Percentiles rank a stretch among this genome's conserved stretches.
These are phyloP conservation scores for Kluyveromyces sp. DNA, from an alignment of 1,139 yeast genomes.

Conservation along the genomic window DNA sequence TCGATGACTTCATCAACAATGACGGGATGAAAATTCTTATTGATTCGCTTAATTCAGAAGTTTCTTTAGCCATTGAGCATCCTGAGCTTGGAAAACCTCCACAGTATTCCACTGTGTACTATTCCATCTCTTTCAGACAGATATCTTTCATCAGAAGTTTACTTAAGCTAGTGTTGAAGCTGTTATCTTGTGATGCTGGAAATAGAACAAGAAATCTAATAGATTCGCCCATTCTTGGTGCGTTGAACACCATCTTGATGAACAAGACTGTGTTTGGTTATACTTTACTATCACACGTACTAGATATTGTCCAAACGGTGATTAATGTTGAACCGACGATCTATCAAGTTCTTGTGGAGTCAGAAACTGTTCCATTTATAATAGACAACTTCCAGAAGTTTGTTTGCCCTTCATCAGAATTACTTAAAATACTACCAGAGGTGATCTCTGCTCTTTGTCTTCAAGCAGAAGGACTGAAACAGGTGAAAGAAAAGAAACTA, in stretches of 20 bases:
- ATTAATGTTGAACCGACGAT: constrained; percentile 92
- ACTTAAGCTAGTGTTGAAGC: constrained; percentile 55
- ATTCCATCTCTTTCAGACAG: constrained; percentile 56
- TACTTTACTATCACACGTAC: constrained; percentile 53
- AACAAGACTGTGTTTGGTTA: constrained; percentile 64
- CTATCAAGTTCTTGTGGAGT: constrained; percentile 71
- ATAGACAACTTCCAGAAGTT: constrained; percentile 48
- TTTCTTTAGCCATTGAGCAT: constrained; percentile 53
- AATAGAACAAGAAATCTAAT: constrained; percentile 79
- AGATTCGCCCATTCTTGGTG: constrained; percentile 67
- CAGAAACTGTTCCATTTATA: constrained; percentile 62
- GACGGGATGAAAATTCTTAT: constrained; percentile 64
- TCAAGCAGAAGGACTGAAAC: constrained; percentile 62
- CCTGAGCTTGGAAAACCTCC: constrained; percentile 53
- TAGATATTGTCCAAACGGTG: constrained; percentile 64
- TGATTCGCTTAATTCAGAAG: constrained; percentile 56
- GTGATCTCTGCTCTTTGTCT: constrained; percentile 79
- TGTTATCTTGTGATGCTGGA: constrained; percentile 69
- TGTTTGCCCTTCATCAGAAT: constrained; percentile 50
- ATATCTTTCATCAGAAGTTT: constrained; percentile 49
- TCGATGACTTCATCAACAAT: constrained; percentile 54
- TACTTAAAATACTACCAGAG: constrained; percentile 62
- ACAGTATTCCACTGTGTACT: constrained; percentile 46
- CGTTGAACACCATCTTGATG: constrained; percentile 54
- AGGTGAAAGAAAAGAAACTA: constrained; percentile 43